These are phyloP conservation scores for Tulasnella sp. DNA, from an alignment of 768 basidiomycete species.

Conservation along the genomic window DNA sequence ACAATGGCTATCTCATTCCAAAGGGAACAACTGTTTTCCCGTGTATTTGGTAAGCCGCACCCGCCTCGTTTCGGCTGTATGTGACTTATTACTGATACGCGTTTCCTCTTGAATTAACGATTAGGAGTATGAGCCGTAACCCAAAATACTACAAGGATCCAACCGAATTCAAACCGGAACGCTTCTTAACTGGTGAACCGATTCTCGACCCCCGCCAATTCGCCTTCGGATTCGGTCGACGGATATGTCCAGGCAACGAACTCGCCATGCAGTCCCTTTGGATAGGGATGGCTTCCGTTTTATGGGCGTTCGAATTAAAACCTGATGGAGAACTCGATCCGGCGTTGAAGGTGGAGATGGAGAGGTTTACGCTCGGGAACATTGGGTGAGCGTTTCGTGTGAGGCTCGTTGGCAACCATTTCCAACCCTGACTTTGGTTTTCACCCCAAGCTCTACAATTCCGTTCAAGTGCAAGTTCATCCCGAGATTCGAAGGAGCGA, in stretches of 20 bases:
- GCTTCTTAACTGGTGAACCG: neutral
- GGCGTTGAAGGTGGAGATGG: neutral
- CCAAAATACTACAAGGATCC: constrained; percentile 6
- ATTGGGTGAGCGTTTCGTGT: too few species aligned
- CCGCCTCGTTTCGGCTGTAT: neutral
- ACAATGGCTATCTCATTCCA: constrained; percentile 28
- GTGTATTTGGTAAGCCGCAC: neutral
- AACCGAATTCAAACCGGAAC: constrained; percentile 25
- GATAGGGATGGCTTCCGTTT: neutral
- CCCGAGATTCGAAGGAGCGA: neutral
- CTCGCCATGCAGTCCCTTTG: constrained; percentile 5
- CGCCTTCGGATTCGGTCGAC: constrained; percentile 17
- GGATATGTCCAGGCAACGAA: constrained; percentile 16
- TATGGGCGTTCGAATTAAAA: neutral
- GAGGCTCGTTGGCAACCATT: too few species aligned
- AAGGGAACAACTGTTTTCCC: constrained; percentile 17
- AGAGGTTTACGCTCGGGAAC: neutral
- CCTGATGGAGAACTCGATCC: neutral
- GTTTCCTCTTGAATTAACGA: neutral
- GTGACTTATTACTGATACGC: neutral
- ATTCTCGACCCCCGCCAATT: constrained; percentile 2
- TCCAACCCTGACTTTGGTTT: too few species aligned
- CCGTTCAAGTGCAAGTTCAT: constrained; percentile 1
- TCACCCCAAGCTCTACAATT: neutral
- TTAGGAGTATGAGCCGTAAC: neutral